Evolutionary conservation across 331 rosid species (phyloP), one percentile per base, ranked within the genome.

Genomic region (Saraca asoca): DNA sequence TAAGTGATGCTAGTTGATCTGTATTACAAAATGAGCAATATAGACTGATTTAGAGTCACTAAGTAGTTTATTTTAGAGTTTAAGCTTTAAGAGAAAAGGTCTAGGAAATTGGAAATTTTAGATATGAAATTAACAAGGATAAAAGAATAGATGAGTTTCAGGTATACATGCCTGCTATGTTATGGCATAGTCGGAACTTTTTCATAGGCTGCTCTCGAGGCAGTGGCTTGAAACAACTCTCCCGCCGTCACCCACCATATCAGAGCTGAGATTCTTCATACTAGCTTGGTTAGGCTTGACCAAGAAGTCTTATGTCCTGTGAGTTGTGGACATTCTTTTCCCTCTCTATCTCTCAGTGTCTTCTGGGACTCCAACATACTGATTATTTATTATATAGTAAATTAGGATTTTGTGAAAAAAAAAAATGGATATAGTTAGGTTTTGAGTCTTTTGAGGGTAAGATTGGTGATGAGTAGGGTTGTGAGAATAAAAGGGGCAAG

Each of bases 341-440:
- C n/a, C n/a, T n/a, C n/a, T n/a, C n/a, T n/a, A n/a, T n/a, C n/a
- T n/a, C n/a, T n/a, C n/a, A n/a, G 49, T 19, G 11, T 2, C 9
- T 46, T 46, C 14, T 29, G 35, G 33, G 68, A 14, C 43, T 18
- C 13, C 15, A 24, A 38, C 11, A 51, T 59, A 3, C 12, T 37
- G 33, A 11, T 14, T 60, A 11, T 16, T 38, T 17, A 18, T 12
- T 43, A 20, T 12, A 9, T 58, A 5, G 51, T 43, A 58, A 39
- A 34, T 18, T n/a, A n/a, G 20, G 24, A 20, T 16, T 42, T 70
- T 51, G 13, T 53, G 42, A 53, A 20, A 42, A 51, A 19, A 66
- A 41, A 53, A 52, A 14, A 18, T 16, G 7, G 5, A 50, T 7
- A 50, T 5, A n/a, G 8, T 13, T 15, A 16, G 33, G 6, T 17